phyloP scores from a whole-genome alignment of 306 rosid genomes.

The Acacia melanoxylon region DNA sequence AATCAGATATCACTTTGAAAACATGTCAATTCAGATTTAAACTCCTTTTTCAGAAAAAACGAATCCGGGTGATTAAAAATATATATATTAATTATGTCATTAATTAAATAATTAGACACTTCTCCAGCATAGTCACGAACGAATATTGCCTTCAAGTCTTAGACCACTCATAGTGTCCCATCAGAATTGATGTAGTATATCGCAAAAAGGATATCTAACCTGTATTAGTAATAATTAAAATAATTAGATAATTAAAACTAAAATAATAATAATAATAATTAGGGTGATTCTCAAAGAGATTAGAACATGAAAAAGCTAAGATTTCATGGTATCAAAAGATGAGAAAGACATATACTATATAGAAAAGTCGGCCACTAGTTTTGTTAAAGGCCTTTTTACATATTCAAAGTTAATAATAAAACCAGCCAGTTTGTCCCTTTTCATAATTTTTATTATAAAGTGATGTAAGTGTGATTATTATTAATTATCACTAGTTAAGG shows the following conservation, averaged over 20 bases:
- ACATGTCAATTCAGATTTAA: not conserved
- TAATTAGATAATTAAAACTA: not conserved
- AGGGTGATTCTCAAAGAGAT: conserved; percentile 19
- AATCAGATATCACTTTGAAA: not conserved
- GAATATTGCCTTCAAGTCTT: not conserved
- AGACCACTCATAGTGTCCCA: conserved; percentile 39
- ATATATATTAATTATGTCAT: not conserved
- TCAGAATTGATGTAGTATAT: conserved; percentile 30
- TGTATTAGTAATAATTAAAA: not conserved
- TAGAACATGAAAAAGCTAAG: conserved; percentile 31
- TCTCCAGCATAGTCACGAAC: not conserved
- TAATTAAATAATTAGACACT: conserved; percentile 21
- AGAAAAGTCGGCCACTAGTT: conserved; percentile 36
- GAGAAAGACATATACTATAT: not conserved
- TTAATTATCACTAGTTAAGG: not conserved
- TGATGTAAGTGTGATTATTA: not conserved
- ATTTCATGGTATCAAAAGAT: conserved; percentile 17
- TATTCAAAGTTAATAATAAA: conserved; percentile 3
- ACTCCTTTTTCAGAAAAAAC: not conserved
- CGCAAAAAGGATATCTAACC: conserved; percentile 27
- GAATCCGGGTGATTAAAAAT: not conserved
- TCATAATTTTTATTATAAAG: conserved; percentile 4
- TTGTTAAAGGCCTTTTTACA: conserved; percentile 1
- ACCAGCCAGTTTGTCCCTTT: conserved; percentile 28
- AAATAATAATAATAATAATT: conserved; percentile 12